These are phyloP conservation scores for Acanthamoeba royreba DNA, from an alignment of 208 protist species.

Conservation along the genomic window DNA sequence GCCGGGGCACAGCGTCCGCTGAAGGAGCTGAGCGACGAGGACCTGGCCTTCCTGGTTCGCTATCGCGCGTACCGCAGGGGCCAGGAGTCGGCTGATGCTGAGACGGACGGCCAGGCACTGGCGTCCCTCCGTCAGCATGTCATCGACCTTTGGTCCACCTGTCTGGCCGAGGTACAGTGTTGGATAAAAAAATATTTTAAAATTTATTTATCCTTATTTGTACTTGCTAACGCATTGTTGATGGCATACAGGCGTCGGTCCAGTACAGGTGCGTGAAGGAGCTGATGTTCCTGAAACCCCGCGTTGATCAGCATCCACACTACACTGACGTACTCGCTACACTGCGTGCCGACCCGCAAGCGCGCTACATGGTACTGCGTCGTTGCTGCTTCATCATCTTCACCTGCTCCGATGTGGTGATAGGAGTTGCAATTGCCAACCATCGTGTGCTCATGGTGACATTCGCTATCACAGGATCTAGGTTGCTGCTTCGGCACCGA, in stretches of 20 bases:
- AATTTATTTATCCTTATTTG: not conserved
- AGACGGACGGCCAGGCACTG: not conserved
- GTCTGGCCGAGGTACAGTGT: not conserved
- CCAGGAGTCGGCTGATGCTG: not conserved
- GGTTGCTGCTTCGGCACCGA: slow-evolving; percentile 19
- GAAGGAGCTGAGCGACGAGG: not conserved
- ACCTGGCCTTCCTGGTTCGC: not conserved
- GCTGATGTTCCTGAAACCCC: not conserved
- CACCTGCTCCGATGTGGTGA: not conserved
- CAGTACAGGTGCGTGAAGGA: not conserved
- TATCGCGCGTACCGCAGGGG: not conserved
- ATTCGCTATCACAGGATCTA: not conserved
- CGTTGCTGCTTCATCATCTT: not conserved
- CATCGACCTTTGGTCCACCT: not conserved
- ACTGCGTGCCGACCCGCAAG: not conserved
- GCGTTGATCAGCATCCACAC: not conserved
- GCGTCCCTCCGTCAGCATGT: not conserved
- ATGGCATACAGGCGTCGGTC: not conserved
- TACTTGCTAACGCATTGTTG: not conserved
- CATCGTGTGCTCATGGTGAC: not conserved
- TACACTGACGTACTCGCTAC: not conserved
- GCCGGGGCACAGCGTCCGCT: not conserved
- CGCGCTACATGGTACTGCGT: not conserved
- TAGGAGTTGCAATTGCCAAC: no score
- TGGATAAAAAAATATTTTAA: not conserved